Evolutionary conservation across 495 filamentous ascomycete genomes (phyloP), one percentile per base, ranked within the genome.

Genomic region (Aspergillus ostianus): DNA sequence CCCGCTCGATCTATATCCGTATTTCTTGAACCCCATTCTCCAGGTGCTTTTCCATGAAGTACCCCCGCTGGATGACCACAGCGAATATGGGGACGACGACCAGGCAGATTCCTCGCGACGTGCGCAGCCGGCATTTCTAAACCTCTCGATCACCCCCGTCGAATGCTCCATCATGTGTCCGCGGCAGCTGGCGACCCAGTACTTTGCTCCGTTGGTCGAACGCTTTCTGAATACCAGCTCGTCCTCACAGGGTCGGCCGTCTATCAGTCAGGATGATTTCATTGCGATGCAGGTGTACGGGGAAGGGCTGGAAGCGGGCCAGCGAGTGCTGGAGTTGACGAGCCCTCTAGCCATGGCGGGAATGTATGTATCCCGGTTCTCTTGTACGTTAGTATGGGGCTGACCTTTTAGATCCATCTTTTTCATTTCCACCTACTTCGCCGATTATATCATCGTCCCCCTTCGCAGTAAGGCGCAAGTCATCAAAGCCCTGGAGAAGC

Each of bases 351-450:
- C 94, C 12, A 77, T 97, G 70, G 93, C 93, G 29, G 90, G 90
- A 67, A 93, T 98, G 87, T 90, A 79, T 67, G 85, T 77, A 32
- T 55, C n/a, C 3, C 15, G 21, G 32, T 18, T 5, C 58, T 6
- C 10, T 15, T 17, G 17, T 26, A 15, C 4, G 2, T 7, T 51
- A 18, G 19, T 9, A 6, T n/a, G 55, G 30, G 1, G 23, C 59
- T 67, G 44, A 67, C 46, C 10, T 18, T 52, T 55, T 57, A 88
- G 87, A 36, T 89, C 94, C 45, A 96, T 98, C 62, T 97, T 98
- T 73, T 98, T 98, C 80, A 95, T 97, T 68, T 96, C 93, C 0
- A 98, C 94, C 21, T 98, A 98, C 72, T 97, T 96, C 70, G 91
- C 90, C 13, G 94, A 98, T 73, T 98, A 96, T 76, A 96, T 98